Conservation (phyloP, 1,284 basidiomycete genomes). For the Sanghuangporus weigelae region DNA sequence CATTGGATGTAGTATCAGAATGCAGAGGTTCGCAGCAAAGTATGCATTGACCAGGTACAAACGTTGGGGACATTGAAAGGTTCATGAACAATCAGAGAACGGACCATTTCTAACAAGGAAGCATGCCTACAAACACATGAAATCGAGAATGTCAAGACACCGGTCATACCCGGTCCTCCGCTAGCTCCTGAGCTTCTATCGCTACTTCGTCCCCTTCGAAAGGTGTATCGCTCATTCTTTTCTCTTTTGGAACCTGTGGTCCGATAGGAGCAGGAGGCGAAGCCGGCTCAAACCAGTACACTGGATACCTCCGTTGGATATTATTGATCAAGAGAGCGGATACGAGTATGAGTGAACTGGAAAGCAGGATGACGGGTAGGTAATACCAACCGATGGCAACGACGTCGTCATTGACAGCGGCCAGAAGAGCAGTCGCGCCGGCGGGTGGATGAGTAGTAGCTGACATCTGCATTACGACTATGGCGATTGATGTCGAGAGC, state of each 20-base stretch:
- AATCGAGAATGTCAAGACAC: neutral
- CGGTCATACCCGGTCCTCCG: neutral
- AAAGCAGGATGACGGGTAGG: constrained; percentile 52
- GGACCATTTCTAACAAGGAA: neutral
- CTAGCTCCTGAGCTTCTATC: constrained; percentile 1
- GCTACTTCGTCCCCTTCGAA: neutral
- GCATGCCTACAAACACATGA: neutral
- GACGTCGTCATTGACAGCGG: constrained; percentile 42
- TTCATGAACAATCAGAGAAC: neutral
- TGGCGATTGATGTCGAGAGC: constrained; percentile 43
- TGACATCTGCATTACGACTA: constrained; percentile 53
- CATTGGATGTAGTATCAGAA: too few species aligned
- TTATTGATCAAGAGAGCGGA: constrained; percentile 55
- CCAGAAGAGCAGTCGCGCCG: constrained; percentile 43
- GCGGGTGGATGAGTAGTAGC: constrained; percentile 58
- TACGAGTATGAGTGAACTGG: constrained; percentile 42
- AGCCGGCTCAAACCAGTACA: constrained; percentile 42
- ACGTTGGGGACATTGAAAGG: too few species aligned
- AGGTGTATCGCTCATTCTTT: neutral
- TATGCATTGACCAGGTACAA: too few species aligned
- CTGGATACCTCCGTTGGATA: constrained; percentile 51
- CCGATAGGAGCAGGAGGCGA: neutral
- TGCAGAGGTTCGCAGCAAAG: too few species aligned
- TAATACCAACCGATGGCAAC: constrained; percentile 54
- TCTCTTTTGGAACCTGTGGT: neutral